Evolutionary conservation across 23 red algal genomes (phyloP), one percentile per base, ranked within the genome.

Genomic region (Gracilaria domingensis): DNA sequence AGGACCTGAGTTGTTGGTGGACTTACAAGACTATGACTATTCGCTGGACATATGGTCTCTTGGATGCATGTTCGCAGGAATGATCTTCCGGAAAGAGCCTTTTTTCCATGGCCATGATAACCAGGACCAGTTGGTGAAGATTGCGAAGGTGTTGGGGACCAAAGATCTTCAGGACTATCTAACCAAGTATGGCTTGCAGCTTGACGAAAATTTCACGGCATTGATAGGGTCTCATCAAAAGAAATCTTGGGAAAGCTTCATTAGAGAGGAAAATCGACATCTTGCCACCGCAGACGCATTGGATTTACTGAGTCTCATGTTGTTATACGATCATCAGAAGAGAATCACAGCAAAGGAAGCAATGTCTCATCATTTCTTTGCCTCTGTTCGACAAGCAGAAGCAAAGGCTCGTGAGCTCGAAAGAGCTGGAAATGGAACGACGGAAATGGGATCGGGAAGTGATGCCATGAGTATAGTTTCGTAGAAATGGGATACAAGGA

Each of bases 41-140:
- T 96, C 94, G n/a, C 73, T 99, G 80, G 97, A 99, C 61, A 91
- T 99, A 34, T 99, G 97, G 97, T 94, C 89, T 4, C 97, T 99
- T 37, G 97, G 97, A 56, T 99, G 97, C 84, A 95, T 99, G 94
- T 92, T 99, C 61, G 97, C 94, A 23, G 97, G 97, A 25, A 99
- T 99, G 89, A 96, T 96, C 23, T 96, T 99, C 66, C 89, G 94
- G 50, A 83, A 88, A 73, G 97, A 99, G 79, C 97, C 97, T 12
- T 95, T 99, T 53, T 99, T 99, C 62, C 91, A 96, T 29, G 97
- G 97, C 54, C 94, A 95, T 65, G 95, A 99, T 78, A 99, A 99
- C 79, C 90, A 91, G 45, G 95, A 99, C 81, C 97, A 99, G 86
- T 61, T 99, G 57, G 94, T 95, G 23, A 96, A 99, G 85, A 99